phyloP scores from a whole-genome alignment of 2,329 filamentous ascomycete species.

The Fonsecaea monophora region DNA sequence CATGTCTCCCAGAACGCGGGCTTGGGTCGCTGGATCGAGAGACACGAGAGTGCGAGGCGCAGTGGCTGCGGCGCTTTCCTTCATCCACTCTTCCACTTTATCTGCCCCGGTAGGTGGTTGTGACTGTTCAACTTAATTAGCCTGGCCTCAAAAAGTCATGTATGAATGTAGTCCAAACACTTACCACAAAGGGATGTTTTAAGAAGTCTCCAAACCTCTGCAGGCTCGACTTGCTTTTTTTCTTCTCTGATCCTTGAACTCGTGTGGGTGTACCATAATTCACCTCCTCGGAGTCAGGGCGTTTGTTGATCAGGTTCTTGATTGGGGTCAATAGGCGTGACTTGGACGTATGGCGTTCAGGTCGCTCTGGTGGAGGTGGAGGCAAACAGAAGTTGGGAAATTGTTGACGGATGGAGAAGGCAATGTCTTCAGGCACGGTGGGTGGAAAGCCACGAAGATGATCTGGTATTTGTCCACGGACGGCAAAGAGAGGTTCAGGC shows the following conservation, averaged over 20 bases:
- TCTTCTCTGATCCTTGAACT: background rate
- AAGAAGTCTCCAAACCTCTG: background rate
- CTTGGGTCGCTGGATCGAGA: slow-evolving; percentile 50
- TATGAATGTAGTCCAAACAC: background rate
- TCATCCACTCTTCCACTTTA: slow-evolving; percentile 1
- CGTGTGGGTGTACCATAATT: background rate
- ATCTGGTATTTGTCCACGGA: background rate
- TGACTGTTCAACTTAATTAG: background rate
- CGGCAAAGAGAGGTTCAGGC: background rate
- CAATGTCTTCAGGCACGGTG: background rate
- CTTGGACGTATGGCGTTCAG: background rate
- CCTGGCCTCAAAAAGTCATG: background rate
- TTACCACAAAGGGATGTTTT: slow-evolving; percentile 7
- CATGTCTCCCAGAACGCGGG: slow-evolving; percentile 54
- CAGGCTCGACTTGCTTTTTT: slow-evolving; percentile 4
- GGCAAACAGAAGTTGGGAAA: background rate
- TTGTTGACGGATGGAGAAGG: background rate
- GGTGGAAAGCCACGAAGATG: background rate
- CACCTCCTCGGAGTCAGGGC: background rate
- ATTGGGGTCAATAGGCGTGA: background rate
- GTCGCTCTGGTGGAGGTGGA: background rate
- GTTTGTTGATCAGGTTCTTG: slow-evolving; percentile 1
- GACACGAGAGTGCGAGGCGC: slow-evolving; percentile 44
- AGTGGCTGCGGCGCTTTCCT: background rate
- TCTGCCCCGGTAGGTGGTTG: background rate